Evolutionary conservation across 129 eudicot genomes (phyloP).

Genomic region (Tanacetum coccineum): DNA sequence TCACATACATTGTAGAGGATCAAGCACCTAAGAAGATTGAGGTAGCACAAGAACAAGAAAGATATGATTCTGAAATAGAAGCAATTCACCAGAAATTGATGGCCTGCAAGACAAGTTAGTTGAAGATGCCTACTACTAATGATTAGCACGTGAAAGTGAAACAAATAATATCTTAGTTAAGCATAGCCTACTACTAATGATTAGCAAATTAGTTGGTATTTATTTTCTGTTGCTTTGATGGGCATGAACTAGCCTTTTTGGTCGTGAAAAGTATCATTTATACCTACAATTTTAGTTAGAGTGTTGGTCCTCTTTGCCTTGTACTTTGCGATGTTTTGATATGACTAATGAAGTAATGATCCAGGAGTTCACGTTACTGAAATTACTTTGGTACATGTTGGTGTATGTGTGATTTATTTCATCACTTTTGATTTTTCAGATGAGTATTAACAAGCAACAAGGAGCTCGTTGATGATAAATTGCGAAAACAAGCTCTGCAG

Average conservation of each 20-base stretch:
- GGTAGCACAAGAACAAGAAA: no score
- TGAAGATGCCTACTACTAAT: no score
- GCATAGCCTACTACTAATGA: no score
- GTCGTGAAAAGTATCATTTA: background rate
- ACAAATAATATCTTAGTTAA: no score
- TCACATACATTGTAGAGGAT: no score
- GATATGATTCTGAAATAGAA: no score
- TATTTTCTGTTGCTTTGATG: conserved; percentile 13
- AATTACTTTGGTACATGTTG: background rate
- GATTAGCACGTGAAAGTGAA: no score
- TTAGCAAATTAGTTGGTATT: conserved; percentile 6
- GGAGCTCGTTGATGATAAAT: conserved; percentile 51
- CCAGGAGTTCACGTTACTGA: conserved; percentile 5
- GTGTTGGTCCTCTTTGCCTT: conserved; percentile 12
- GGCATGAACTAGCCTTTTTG: conserved; percentile 14
- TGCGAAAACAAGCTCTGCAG: conserved; percentile 55
- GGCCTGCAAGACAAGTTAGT: no score
- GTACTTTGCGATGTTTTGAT: conserved; percentile 3
- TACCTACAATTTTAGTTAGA: conserved; percentile 11
- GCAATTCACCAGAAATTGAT: no score
- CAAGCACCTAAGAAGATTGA: no score
- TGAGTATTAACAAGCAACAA: conserved; percentile 51
- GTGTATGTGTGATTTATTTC: background rate
- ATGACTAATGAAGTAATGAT: conserved; percentile 1
- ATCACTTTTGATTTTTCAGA: conserved; percentile 35